A percentile compares a stretch with the other conserved stretches of the same genome.
These are phyloP conservation scores for Yamadazyma spencermartinsiae DNA, from an alignment of 1,139 yeast genomes.

Conservation along the genomic window DNA sequence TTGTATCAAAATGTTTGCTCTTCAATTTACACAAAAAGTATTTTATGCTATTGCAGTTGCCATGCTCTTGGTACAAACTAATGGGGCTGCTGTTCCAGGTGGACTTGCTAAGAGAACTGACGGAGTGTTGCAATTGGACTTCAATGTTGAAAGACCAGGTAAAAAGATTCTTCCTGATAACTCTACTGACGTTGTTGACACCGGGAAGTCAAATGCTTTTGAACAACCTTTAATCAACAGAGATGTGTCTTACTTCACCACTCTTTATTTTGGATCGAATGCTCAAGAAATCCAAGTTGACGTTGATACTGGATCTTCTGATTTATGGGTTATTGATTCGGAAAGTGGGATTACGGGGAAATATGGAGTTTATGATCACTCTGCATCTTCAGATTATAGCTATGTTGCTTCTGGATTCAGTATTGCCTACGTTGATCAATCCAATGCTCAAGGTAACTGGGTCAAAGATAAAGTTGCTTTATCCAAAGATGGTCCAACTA, in stretches of 20 bases:
- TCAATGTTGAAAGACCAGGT: conserved; percentile 8
- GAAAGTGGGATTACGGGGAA: conserved; percentile 10
- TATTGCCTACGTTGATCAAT: conserved; percentile 60
- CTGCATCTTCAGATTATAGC: conserved; percentile 26
- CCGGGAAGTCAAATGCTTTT: conserved; percentile 13
- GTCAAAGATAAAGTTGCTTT: conserved; percentile 44
- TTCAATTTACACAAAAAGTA: conserved; percentile 9
- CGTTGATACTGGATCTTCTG: conserved; percentile 51
- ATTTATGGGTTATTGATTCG: conserved; percentile 37
- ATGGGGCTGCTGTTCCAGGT: conserved; percentile 13
- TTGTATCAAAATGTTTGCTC: conserved; percentile 1
- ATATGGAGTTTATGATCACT: conserved; percentile 14
- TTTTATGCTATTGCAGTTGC: conserved; percentile 13
- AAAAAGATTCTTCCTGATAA: background rate
- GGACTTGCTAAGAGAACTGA: conserved; percentile 14
- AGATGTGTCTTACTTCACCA: conserved; percentile 49
- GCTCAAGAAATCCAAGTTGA: conserved; percentile 31
- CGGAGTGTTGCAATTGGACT: conserved; percentile 14
- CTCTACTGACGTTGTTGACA: background rate
- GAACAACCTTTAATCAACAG: conserved; percentile 40
- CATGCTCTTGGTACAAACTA: conserved; percentile 7
- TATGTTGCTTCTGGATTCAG: conserved; percentile 32
- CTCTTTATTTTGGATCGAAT: conserved; percentile 36
- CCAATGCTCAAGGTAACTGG: conserved; percentile 63
- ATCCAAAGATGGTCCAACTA: conserved; percentile 8